Percentiles rank a stretch among this genome's conserved stretches.
Conservation (phyloP, 2,329 filamentous ascomycete species). For the Paecilomyces formosus region DNA sequence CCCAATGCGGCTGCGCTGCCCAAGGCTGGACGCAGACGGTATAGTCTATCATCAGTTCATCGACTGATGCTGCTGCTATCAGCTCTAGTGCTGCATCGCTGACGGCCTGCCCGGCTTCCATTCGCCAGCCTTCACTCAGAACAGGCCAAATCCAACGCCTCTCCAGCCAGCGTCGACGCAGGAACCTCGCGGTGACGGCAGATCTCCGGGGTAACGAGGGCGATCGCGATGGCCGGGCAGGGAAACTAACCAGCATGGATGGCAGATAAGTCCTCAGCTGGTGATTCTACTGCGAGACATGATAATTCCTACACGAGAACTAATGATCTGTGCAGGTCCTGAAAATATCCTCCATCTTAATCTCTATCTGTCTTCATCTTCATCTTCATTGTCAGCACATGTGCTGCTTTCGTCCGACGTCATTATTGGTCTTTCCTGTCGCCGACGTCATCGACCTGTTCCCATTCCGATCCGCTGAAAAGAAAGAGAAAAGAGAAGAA, state of each 20-base stretch:
- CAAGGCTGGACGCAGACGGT: background rate
- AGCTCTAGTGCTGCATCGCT: too few species aligned
- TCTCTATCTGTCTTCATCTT: background rate
- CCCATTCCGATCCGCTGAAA: background rate
- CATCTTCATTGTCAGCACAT: background rate
- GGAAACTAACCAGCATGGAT: background rate
- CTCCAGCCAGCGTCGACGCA: background rate
- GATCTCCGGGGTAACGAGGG: background rate
- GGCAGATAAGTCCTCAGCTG: background rate
- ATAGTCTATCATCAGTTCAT: too few species aligned
- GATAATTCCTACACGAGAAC: too few species aligned
- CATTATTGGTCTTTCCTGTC: conserved; percentile 1
- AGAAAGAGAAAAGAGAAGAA: background rate
- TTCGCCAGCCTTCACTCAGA: too few species aligned
- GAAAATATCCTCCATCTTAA: background rate
- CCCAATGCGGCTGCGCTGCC: conserved; percentile 9
- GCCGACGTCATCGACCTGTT: conserved; percentile 8
- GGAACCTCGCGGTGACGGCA: background rate
- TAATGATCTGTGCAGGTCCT: background rate
- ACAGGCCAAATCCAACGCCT: too few species aligned
- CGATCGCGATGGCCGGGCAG: background rate
- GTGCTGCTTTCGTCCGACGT: background rate
- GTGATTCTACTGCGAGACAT: too few species aligned
- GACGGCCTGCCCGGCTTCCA: too few species aligned
- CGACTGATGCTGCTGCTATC: too few species aligned